Evolutionary conservation across 441 rosid species (phyloP), one percentile per base, ranked within the genome.

Genomic region (Gossypium lobatum): DNA sequence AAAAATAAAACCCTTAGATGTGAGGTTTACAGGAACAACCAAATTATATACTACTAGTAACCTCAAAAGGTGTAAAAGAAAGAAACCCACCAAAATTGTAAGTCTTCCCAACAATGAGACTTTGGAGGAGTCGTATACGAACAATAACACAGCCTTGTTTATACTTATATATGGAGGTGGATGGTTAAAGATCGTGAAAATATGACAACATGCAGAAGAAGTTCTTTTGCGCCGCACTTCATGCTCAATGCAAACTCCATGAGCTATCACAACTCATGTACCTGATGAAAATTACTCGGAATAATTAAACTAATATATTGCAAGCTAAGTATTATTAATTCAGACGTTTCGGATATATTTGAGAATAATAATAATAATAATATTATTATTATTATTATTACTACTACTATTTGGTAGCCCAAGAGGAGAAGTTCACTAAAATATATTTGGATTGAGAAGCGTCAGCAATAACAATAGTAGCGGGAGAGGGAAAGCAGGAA

Each of bases 401-500:
- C 1, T 53, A 53, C 6, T 4, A 31, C 0, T 6, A 31, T 5
- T 31, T 5, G 37, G 37, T 31, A 31, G 7, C 23, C 58, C 7
- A 52, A 52, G 16, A 52, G 57, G 10, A 14, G 4, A 52, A 52
- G 2, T n/a, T 14, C 7, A n/a, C 8, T n/a, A n/a, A 13, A 50
- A 52, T 16, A 5, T 52, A 7, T 11, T 55, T 5, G 16, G 76
- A 57, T 1, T 63, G 16, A 37, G 46, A 57, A 31, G 28, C 68
- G 70, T 63, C 42, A 80, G 84, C 72, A 84, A 83, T 72, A 84
- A 80, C 69, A 50, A 63, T 28, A 62, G 7, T 31, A 31, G 37
- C 37, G 61, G 39, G 11, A 34, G 3, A 59, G 9, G 39, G 14
- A 6, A 6, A 3, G 31, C 17, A 16, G 20, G 31, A 45, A 66